phyloP scores from a whole-genome alignment of 2,329 filamentous ascomycete species.

The Fusarium sp. region DNA sequence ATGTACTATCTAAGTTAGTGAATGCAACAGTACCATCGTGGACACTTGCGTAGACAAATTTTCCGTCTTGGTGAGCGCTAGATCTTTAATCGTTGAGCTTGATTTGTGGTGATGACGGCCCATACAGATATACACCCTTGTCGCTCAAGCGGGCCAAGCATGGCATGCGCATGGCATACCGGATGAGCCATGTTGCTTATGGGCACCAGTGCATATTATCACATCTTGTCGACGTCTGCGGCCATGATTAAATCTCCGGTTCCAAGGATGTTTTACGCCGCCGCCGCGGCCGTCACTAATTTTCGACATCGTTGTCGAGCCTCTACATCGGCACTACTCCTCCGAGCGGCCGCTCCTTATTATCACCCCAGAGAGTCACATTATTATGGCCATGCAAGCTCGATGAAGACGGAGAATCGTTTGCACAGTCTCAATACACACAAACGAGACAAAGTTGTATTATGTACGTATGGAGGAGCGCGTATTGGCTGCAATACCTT shows the following conservation, averaged over 20 bases:
- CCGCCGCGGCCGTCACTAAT: constrained; percentile 5
- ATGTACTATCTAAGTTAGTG: constrained; percentile 37
- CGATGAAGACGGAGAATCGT: constrained; percentile 22
- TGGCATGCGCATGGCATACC: background rate
- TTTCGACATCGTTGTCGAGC: constrained; percentile 3
- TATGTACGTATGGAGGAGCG: background rate
- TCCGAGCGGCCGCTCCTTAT: constrained; percentile 30
- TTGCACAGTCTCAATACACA: constrained; percentile 10
- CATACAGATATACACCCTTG: constrained; percentile 14
- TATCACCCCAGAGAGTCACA: constrained; percentile 10
- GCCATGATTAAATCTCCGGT: constrained; percentile 30
- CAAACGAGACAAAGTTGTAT: constrained; percentile 2
- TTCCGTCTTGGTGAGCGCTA: constrained; percentile 25
- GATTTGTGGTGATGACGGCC: constrained; percentile 6
- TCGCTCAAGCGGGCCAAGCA: constrained; percentile 1
- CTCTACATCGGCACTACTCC: constrained; percentile 8
- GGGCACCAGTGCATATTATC: constrained; percentile 5
- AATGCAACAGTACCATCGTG: constrained; percentile 47
- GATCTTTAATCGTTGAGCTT: constrained; percentile 14
- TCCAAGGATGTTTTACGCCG: constrained; percentile 1
- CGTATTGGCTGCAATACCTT: background rate
- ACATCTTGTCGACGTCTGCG: constrained; percentile 22
- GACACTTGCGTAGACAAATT: constrained; percentile 41
- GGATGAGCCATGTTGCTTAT: constrained; percentile 9
- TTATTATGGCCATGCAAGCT: constrained; percentile 23